Conservation (phyloP, 2,329 filamentous ascomycete species). For the Xylaria sp. region DNA sequence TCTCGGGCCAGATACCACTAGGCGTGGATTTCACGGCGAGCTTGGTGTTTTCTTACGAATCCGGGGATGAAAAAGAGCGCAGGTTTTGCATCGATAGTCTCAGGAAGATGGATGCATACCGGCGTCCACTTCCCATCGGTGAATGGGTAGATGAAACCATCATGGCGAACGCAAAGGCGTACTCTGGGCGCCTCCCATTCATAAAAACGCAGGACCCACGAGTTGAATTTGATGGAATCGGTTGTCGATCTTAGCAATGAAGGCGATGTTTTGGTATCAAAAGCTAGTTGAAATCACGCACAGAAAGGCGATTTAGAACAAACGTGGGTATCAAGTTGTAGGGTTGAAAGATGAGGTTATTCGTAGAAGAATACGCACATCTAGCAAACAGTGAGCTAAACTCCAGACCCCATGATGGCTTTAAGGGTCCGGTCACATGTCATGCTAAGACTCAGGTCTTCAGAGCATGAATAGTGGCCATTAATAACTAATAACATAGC, state of each 20-base stretch:
- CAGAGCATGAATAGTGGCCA: not conserved
- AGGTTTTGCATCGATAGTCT: slow-evolving; percentile 23
- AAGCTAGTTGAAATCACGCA: slow-evolving; percentile 3
- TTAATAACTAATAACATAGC: not conserved
- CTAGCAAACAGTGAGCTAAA: not conserved
- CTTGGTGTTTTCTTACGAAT: slow-evolving; percentile 27
- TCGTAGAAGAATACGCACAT: not conserved
- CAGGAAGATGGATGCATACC: slow-evolving; percentile 26
- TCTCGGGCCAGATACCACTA: slow-evolving; percentile 24
- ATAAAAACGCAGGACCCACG: slow-evolving; percentile 25
- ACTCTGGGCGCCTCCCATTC: slow-evolving; percentile 27
- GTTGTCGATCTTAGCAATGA: slow-evolving; percentile 23
- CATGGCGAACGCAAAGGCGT: slow-evolving; percentile 29
- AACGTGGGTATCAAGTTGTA: not conserved
- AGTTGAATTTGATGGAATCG: slow-evolving; percentile 25
- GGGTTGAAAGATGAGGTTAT: not conserved
- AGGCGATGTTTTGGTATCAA: not conserved
- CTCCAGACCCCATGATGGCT: not conserved
- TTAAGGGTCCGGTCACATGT: not conserved
- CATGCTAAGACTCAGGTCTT: not conserved
- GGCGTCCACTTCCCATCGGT: slow-evolving; percentile 26
- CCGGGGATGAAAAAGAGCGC: slow-evolving; percentile 24
- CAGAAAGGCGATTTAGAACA: not conserved
- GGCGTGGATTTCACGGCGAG: slow-evolving; percentile 26
- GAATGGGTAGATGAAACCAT: slow-evolving; percentile 27